These are phyloP conservation scores for Aspergillus cejpii DNA, from an alignment of 2,329 filamentous ascomycete genomes.

Conservation along the genomic window DNA sequence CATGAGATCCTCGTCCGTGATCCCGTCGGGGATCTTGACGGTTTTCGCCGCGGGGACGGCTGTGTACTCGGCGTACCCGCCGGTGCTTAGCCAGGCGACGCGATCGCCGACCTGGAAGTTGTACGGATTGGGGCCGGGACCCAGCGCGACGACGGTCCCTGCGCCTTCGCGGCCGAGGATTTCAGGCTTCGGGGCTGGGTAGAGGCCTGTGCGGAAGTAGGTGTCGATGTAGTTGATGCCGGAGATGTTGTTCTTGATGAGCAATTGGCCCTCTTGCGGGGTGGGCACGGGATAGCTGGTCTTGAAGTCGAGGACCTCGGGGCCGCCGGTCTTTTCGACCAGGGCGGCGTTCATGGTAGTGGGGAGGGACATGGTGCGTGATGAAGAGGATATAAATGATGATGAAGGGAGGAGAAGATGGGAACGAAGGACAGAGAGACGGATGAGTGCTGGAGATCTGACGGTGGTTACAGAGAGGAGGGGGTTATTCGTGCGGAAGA, in stretches of 20 bases:
- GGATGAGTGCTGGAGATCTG: slow-evolving; percentile 1
- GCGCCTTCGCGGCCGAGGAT: slow-evolving; percentile 73
- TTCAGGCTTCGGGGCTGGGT: slow-evolving; percentile 63
- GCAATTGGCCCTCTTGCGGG: slow-evolving; percentile 61
- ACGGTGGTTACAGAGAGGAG: not conserved
- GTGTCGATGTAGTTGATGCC: slow-evolving; percentile 89
- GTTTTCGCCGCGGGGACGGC: slow-evolving; percentile 49
- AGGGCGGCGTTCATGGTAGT: slow-evolving; percentile 67
- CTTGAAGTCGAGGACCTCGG: slow-evolving; percentile 64
- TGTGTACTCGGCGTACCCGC: slow-evolving; percentile 56
- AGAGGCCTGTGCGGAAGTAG: slow-evolving; percentile 82
- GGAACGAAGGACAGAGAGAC: slow-evolving; percentile 11
- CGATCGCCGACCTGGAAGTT: slow-evolving; percentile 60
- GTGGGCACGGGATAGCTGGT: slow-evolving; percentile 64
- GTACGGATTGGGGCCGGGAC: slow-evolving; percentile 45
- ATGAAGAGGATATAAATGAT: slow-evolving; percentile 16
- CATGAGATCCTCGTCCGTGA: slow-evolving; percentile 58
- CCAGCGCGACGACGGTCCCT: slow-evolving; percentile 61
- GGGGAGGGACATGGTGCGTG: slow-evolving; percentile 47
- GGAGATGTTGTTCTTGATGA: slow-evolving; percentile 72
- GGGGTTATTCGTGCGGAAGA: slow-evolving; percentile 1
- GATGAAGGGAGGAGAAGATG: slow-evolving; percentile 4
- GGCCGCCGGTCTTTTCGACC: slow-evolving; percentile 64
- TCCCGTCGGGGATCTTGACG: slow-evolving; percentile 56
- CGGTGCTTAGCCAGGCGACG: slow-evolving; percentile 60